A percentile compares a stretch with the other conserved stretches of the same genome.
phyloP scores from a whole-genome alignment of 2,329 filamentous ascomycete genomes.

The Pseudogymnoascus sp. region DNA sequence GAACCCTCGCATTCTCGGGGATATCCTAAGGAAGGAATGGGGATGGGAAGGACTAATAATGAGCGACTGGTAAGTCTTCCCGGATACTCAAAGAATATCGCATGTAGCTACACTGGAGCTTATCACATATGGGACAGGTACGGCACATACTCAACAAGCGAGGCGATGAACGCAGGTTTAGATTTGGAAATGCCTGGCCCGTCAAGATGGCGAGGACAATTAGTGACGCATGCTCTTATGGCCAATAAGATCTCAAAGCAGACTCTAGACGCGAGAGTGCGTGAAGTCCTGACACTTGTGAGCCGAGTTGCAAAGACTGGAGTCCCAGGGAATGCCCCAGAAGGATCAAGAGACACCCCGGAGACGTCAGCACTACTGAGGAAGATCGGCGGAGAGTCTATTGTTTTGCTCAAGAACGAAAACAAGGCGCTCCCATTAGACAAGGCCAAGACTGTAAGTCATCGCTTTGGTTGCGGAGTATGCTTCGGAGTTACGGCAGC shows the following conservation, averaged over 20 bases:
- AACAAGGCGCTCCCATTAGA: constrained; percentile 43
- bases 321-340: constrained; percentile 7
- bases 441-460: constrained; percentile 33
- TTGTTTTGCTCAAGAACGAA: constrained; percentile 68
- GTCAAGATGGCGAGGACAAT: constrained; percentile 29
- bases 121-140: constrained; percentile 18
- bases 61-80: constrained; percentile 44
- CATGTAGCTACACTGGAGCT: not conserved
- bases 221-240: constrained; percentile 19
- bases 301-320: constrained; percentile 11
- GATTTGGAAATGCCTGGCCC: constrained; percentile 40
- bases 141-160: constrained; percentile 3
- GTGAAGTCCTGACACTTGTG: constrained; percentile 28
- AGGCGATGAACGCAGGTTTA: constrained; percentile 33
- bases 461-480: not conserved
- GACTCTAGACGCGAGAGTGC: constrained; percentile 24
- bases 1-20: constrained; percentile 40
- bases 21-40: constrained; percentile 48
- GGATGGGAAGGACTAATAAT: constrained; percentile 48
- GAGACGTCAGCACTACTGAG: constrained; percentile 12
- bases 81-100: not conserved
- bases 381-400: constrained; percentile 34
- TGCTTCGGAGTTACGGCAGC: not conserved
- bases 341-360: constrained; percentile 8
- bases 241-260: constrained; percentile 24